Conservation (phyloP, 176 grass and related monocot species). For the Rhynchospora pubera region DNA sequence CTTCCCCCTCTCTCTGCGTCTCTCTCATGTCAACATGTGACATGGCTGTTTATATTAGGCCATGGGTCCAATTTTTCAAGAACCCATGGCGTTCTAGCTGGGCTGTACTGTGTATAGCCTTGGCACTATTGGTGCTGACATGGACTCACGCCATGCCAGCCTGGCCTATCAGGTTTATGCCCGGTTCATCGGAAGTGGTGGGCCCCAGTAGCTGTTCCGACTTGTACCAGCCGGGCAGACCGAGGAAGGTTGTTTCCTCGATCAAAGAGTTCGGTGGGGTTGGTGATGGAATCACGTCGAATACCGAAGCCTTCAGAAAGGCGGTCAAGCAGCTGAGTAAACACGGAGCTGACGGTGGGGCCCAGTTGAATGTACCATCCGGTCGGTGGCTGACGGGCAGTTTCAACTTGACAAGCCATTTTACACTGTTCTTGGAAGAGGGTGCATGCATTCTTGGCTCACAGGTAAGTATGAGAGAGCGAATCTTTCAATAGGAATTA, state of each 20-base stretch:
- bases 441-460: conserved; percentile 73
- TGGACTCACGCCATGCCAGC: conserved; percentile 20
- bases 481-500: conserved; percentile 19
- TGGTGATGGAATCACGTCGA: conserved; percentile 60
- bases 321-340: conserved; percentile 39
- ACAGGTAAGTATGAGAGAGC: conserved; percentile 37
- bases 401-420: conserved; percentile 89
- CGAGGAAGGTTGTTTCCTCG: conserved; percentile 42
- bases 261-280: conserved; percentile 71
- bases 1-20: background rate
- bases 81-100: conserved; percentile 10
- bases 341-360: conserved; percentile 22
- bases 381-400: conserved; percentile 79
- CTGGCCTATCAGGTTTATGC: background rate
- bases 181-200: background rate
- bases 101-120: conserved; percentile 14
- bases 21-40: conserved; percentile 20
- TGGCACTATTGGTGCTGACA: conserved; percentile 3
- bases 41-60: conserved; percentile 18
- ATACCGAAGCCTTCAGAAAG: conserved; percentile 59
- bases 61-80: conserved; percentile 20
- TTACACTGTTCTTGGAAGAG: conserved; percentile 74
- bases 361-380: conserved; percentile 59
- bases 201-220: conserved; percentile 30
- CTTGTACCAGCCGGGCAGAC: conserved; percentile 38